phyloP scores from a whole-genome alignment of 129 eudicot genomes.

The Lonicera japonica region DNA sequence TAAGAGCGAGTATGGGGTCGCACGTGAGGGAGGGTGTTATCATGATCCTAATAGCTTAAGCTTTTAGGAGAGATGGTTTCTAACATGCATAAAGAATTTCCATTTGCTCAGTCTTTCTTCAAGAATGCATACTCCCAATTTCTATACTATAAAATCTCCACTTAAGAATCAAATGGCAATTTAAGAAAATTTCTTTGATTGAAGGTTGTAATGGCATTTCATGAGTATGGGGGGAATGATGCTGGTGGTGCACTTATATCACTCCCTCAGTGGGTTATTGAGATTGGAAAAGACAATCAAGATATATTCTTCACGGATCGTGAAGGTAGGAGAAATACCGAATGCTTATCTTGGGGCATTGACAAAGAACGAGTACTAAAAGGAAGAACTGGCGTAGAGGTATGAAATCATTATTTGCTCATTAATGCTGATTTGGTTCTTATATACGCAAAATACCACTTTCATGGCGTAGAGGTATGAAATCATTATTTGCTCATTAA shows the following conservation, averaged over 20 bases:
- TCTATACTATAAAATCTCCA: neutral
- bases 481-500: neutral
- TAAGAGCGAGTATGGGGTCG: no score
- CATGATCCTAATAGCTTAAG: no score
- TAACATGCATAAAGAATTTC: no score
- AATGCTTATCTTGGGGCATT: constrained; percentile 68
- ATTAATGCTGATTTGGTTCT: neutral
- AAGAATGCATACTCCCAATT: neutral
- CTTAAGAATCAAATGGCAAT: neutral
- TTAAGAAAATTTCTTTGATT: neutral
- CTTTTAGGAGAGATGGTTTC: no score
- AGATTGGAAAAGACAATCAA: constrained; percentile 48
- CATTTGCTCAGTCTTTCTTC: neutral
- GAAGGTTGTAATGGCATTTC: constrained; percentile 62
- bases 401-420: constrained; percentile 6
- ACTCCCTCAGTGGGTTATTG: constrained; percentile 65
- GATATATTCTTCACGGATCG: constrained; percentile 66
- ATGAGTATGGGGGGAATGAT: constrained; percentile 51
- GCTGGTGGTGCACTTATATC: constrained; percentile 35
- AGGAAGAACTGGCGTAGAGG: constrained; percentile 70
- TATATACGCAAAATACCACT: neutral
- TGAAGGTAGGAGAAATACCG: constrained; percentile 53
- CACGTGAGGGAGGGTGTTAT: no score
- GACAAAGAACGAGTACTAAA: constrained; percentile 56
- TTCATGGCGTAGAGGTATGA: constrained; percentile 42